Percentiles rank a stretch among this genome's conserved stretches.
Conservation (phyloP, 2,329 filamentous ascomycete genomes). For the Fusarium foetens region DNA sequence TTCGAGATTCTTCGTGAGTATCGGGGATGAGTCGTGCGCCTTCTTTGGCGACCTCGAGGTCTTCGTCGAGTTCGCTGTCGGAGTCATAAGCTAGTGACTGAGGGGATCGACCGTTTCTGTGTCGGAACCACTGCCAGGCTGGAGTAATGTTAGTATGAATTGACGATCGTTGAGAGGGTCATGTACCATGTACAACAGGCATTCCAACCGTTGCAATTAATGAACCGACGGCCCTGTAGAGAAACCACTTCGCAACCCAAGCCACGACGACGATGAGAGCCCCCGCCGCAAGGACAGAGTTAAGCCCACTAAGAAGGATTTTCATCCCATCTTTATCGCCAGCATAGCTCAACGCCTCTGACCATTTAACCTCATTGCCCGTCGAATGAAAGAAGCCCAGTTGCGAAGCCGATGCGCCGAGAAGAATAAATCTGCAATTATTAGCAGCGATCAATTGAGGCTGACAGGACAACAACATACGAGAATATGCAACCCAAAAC, state of each 20-base stretch:
- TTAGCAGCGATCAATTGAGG: not conserved
- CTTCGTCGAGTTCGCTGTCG: conserved; percentile 29
- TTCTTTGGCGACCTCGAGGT: conserved; percentile 29
- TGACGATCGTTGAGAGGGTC: not conserved
- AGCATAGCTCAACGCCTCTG: conserved; percentile 45
- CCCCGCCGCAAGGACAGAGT: conserved; percentile 38
- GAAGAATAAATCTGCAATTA: conserved; percentile 39
- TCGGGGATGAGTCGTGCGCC: conserved; percentile 19
- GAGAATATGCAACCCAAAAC: conserved; percentile 41
- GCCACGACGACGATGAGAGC: conserved; percentile 38
- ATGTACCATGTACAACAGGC: conserved; percentile 38
- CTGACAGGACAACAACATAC: conserved; percentile 17
- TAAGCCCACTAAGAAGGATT: conserved; percentile 47
- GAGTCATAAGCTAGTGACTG: conserved; percentile 25
- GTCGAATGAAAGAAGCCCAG: conserved; percentile 48
- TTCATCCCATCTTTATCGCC: conserved; percentile 46
- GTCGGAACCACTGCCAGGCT: conserved; percentile 33
- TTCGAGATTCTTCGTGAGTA: conserved; percentile 5
- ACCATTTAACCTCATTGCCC: conserved; percentile 48
- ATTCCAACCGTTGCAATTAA: conserved; percentile 34
- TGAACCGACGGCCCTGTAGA: conserved; percentile 38
- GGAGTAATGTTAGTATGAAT: not conserved
- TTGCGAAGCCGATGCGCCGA: conserved; percentile 47
- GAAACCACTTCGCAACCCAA: conserved; percentile 40
- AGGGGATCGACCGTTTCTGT: conserved; percentile 8